phyloP scores from a whole-genome alignment of 2,329 filamentous ascomycete genomes.

The Aspergillus terreus region DNA sequence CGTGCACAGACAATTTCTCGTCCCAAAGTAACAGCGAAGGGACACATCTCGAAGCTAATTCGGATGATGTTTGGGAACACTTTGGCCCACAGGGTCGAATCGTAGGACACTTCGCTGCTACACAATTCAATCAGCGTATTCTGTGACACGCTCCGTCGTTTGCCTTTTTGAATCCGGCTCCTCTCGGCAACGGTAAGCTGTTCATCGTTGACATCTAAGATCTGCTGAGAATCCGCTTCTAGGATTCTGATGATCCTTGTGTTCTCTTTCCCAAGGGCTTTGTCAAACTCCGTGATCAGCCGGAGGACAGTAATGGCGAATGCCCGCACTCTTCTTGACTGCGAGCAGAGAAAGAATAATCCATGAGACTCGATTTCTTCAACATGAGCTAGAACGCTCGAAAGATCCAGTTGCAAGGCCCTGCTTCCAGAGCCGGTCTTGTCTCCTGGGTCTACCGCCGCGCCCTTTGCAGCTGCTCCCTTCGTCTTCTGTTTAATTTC shows the following conservation, averaged over 20 bases:
- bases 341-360: slow-evolving; percentile 94
- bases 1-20: slow-evolving; percentile 90
- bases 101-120: slow-evolving; percentile 91
- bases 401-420: slow-evolving; percentile 76
- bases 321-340: slow-evolving; percentile 81
- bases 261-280: slow-evolving; percentile 74
- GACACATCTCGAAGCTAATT: slow-evolving; percentile 84
- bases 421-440: slow-evolving; percentile 63
- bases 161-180: slow-evolving; percentile 84
- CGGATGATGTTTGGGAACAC: slow-evolving; percentile 93
- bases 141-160: slow-evolving; percentile 77
- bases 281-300: slow-evolving; percentile 90
- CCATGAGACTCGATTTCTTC: slow-evolving; percentile 97
- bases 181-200: slow-evolving; percentile 81
- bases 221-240: slow-evolving; percentile 79
- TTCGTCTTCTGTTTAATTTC: slow-evolving; percentile 85
- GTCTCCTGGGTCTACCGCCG: slow-evolving; percentile 62
- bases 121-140: slow-evolving; percentile 90
- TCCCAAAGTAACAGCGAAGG: slow-evolving; percentile 84
- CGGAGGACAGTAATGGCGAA: slow-evolving; percentile 91
- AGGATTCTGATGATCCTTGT: slow-evolving; percentile 86
- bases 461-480: slow-evolving; percentile 44
- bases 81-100: slow-evolving; percentile 95
- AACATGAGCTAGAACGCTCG: slow-evolving; percentile 85
- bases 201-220: slow-evolving; percentile 89